Conservation (phyloP, 1,139 yeast genomes). For the Geotrichum fermentans region DNA sequence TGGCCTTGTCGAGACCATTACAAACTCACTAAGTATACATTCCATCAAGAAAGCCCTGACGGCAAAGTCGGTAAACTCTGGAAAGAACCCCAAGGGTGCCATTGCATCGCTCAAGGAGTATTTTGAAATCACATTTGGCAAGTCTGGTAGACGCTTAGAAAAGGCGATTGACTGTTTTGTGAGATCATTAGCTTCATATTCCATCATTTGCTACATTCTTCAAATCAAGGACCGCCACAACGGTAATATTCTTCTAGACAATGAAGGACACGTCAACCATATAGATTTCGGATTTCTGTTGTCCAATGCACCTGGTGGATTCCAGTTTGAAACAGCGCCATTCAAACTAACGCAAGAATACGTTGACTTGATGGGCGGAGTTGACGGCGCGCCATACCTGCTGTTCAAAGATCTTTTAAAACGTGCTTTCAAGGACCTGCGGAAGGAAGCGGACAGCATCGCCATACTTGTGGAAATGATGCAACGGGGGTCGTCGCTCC, state of each 20-base stretch:
- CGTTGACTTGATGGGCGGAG: constrained; percentile 79
- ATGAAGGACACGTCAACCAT: constrained; percentile 91
- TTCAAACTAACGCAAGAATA: constrained; percentile 87
- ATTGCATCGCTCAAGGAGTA: constrained; percentile 74
- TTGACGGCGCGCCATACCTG: constrained; percentile 52
- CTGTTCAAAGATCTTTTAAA: constrained; percentile 60
- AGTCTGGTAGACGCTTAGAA: constrained; percentile 41
- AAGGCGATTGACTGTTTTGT: constrained; percentile 82
- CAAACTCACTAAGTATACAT: constrained; percentile 87
- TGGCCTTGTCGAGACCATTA: constrained; percentile 91
- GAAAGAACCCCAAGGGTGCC: constrained; percentile 62
- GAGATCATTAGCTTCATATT: constrained; percentile 79
- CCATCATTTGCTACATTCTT: constrained; percentile 77
- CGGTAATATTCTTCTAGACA: constrained; percentile 91
- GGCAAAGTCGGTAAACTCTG: constrained; percentile 59
- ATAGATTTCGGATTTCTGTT: constrained; percentile 92
- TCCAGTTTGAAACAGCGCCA: constrained; percentile 96
- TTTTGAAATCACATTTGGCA: constrained; percentile 67
- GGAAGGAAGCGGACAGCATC: constrained; percentile 67
- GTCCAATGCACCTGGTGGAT: constrained; percentile 92
- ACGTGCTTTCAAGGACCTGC: constrained; percentile 63
- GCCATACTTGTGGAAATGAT: constrained; percentile 81
- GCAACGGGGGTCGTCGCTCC: constrained; percentile 85
- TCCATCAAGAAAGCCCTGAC: constrained; percentile 90
- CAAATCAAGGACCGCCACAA: constrained; percentile 95